Percentiles rank a stretch among this genome's conserved stretches.
Conservation (phyloP, 108 stramenopile species). For the Skeletonema menzelii region DNA sequence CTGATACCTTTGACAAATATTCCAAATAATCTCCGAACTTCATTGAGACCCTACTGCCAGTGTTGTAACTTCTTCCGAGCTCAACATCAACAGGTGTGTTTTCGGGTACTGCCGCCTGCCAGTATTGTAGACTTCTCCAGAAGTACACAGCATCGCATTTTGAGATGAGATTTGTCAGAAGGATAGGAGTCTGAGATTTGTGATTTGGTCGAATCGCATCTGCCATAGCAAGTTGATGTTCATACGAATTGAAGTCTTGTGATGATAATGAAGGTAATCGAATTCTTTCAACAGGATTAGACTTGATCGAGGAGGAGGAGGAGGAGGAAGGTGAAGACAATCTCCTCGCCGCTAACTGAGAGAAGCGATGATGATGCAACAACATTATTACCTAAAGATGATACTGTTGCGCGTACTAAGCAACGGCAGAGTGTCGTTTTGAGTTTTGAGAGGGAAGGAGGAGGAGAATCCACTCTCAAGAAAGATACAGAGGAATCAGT, state of each 20-base stretch:
- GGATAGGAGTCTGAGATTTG: slow-evolving; percentile 48
- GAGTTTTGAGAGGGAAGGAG: no score
- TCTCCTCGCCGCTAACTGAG: not conserved
- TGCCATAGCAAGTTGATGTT: slow-evolving; percentile 43
- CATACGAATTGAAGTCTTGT: slow-evolving; percentile 9
- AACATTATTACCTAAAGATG: no score
- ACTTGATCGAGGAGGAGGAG: not conserved
- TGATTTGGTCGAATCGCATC: slow-evolving; percentile 42
- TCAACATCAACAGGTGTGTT: slow-evolving; percentile 57
- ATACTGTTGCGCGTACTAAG: no score
- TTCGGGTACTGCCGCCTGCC: slow-evolving; percentile 36
- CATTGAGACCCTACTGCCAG: slow-evolving; percentile 35
- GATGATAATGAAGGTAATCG: not conserved
- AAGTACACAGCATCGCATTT: slow-evolving; percentile 46
- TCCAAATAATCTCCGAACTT: slow-evolving; percentile 66
- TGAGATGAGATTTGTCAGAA: slow-evolving; percentile 36
- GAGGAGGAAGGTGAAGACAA: not conserved
- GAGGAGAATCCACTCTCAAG: no score
- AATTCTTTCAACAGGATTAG: slow-evolving; percentile 1
- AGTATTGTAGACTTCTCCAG: slow-evolving; percentile 59
- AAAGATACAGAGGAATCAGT: no score
- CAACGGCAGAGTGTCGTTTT: no score
- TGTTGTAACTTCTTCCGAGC: slow-evolving; percentile 63
- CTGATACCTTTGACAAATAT: slow-evolving; percentile 58
- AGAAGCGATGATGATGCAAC: no score